Conservation (phyloP, 73 alveolate species). For the Tetrahymena malaccensis region DNA sequence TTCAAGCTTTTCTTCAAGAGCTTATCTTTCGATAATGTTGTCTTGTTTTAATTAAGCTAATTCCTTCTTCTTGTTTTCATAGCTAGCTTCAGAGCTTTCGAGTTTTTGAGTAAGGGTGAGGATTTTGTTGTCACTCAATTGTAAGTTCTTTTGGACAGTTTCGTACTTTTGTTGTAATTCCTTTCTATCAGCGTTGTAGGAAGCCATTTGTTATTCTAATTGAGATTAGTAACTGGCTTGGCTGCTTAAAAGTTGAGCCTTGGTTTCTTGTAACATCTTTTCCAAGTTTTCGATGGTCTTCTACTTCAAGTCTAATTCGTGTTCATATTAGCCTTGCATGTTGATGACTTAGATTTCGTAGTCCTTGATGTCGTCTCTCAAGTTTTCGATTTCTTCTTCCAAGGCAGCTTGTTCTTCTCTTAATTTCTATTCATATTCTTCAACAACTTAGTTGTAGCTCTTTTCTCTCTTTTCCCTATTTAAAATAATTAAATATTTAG, state of each 20-base stretch:
- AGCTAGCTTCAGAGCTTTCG: constrained; percentile 57
- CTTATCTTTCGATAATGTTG: constrained; percentile 46
- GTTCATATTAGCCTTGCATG: constrained; percentile 48
- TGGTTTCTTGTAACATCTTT: constrained; percentile 51
- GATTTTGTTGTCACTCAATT: constrained; percentile 55
- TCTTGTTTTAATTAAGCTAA: constrained; percentile 53
- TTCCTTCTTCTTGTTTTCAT: constrained; percentile 49
- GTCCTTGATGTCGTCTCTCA: constrained; percentile 48
- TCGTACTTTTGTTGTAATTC: constrained; percentile 56
- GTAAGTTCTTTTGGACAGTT: constrained; percentile 47
- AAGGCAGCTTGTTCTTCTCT: constrained; percentile 18
- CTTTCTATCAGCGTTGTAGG: constrained; percentile 49
- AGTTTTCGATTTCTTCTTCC: constrained; percentile 43
- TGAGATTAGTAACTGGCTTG: constrained; percentile 10
- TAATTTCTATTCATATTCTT: constrained; percentile 19
- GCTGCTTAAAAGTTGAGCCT: constrained; percentile 18
- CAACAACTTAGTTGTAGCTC: constrained; percentile 9
- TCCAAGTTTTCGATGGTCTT: constrained; percentile 57
- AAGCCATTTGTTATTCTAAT: constrained; percentile 38
- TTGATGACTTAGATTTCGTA: constrained; percentile 37
- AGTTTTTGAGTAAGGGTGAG: constrained; percentile 50
- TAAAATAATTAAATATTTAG: background rate
- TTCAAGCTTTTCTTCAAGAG: constrained; percentile 43
- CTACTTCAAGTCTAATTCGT: constrained; percentile 43
- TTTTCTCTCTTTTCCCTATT: constrained; percentile 30